phyloP scores from a whole-genome alignment of 2,329 filamentous ascomycete species.

The Aspergillus oerlinghausenensis region DNA sequence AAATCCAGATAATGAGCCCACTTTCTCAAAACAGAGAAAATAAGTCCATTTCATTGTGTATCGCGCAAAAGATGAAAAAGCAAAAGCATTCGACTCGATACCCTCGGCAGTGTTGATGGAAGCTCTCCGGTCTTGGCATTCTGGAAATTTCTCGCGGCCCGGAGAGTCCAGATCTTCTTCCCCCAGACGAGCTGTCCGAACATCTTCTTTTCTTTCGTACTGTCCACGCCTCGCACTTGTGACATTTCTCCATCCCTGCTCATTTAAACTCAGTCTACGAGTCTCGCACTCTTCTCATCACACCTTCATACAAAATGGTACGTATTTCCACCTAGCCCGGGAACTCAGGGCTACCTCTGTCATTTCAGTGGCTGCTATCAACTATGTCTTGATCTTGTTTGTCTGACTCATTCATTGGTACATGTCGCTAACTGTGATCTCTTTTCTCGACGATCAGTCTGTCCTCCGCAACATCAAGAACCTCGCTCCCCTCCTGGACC shows the following conservation, averaged over 20 bases:
- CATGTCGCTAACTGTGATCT: constrained; percentile 5
- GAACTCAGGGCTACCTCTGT: constrained; percentile 5
- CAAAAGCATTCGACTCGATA: constrained; percentile 3
- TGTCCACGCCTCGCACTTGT: constrained; percentile 20
- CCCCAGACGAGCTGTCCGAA: constrained; percentile 23
- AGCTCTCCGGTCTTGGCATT: constrained; percentile 38
- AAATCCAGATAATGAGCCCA: background rate
- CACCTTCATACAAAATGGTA: constrained; percentile 22
- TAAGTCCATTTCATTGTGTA: background rate
- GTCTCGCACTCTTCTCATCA: constrained; percentile 6
- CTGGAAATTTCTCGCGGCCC: constrained; percentile 40
- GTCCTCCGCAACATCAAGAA: constrained; percentile 92
- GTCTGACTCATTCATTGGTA: background rate
- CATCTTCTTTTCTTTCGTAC: constrained; percentile 28
- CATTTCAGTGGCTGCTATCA: background rate
- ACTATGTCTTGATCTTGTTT: background rate
- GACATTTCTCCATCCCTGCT: constrained; percentile 5
- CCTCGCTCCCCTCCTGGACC: constrained; percentile 93
- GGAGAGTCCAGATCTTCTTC: constrained; percentile 30
- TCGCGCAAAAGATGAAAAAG: background rate
- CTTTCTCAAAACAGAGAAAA: background rate
- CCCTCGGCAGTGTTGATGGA: constrained; percentile 29
- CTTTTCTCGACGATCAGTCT: constrained; percentile 24
- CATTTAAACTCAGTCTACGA: constrained; percentile 5
- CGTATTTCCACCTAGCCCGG: constrained; percentile 5